Base-by-base conservation (phyloP, 352 stramenopile genomes). In the Chrysophaeum taylorii region DNA sequence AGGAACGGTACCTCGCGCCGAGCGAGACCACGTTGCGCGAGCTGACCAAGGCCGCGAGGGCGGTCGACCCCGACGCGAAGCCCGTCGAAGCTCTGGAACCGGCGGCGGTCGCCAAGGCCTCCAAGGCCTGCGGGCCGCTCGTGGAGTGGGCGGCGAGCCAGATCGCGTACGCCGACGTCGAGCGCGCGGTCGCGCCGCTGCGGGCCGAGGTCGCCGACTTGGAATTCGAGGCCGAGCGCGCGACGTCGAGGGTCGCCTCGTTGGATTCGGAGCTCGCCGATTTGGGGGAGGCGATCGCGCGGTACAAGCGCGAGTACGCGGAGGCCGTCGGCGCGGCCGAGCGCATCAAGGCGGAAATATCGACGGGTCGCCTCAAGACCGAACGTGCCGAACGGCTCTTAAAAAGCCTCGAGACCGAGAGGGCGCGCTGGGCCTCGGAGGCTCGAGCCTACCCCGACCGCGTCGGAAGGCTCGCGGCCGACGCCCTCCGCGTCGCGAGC, bases 81-180 rank as follows among this genome's bases (percentile, higher is more conserved):
- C 84, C 91, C 73, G 79, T 73, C 27, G 43, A 71, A 2, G 66
- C 77, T 12, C 79, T 85, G 29, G 68, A 71, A 2, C 73, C 79
- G 43, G 73, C 76, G 36, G 57, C 45, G 0, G 91, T 96, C 39
- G 90, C 93, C 67, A 87, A 89, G 43, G 90, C 92, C 5, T 96
- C 89, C 16, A 94, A 94, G 74, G 96, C 96, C 25, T 99, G 96
- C 77, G 96, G 96, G 38, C 96, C 96, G 36, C 84, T 99, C 21
- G 99, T 96, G 80, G 94, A 97, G 76, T 99, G 96, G 96, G 91
- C 97, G 52, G 83, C 93, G 37, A 98, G 91, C 63, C 94, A 99
- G 79, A 86, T 99, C 14, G 94, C 93, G 73, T 99, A 99, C 80
- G 96, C 92, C 21, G 87, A 87, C 31, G 98, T 99, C 73, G 87